Percentiles rank a stretch among this genome's conserved stretches.
These are phyloP conservation scores for Morella rubra DNA, from an alignment of 306 rosid genomes.

Conservation along the genomic window DNA sequence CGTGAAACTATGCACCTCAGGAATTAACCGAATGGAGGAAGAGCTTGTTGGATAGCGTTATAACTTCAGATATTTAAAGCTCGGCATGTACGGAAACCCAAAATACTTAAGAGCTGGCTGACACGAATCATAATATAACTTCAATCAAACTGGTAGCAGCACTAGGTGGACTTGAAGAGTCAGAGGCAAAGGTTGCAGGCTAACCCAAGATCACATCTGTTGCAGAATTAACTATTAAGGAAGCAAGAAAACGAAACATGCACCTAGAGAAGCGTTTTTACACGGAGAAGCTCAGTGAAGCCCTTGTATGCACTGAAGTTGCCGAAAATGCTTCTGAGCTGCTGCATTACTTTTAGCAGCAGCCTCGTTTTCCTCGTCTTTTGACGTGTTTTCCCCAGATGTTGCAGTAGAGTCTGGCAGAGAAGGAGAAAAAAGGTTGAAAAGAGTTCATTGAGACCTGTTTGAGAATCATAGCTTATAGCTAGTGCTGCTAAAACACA, in stretches of 20 bases:
- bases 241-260: too few species aligned
- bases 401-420: neutral
- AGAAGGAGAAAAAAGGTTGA: conserved; percentile 17
- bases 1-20: neutral
- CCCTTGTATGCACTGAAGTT: conserved; percentile 22
- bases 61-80: neutral
- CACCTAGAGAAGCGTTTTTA: too few species aligned
- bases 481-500: neutral
- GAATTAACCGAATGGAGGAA: neutral
- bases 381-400: neutral
- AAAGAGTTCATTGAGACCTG: conserved; percentile 10
- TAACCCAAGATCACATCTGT: neutral
- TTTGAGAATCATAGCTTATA: conserved; percentile 22
- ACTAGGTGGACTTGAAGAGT: neutral
- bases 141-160: neutral
- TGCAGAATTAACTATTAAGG: neutral
- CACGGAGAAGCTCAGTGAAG: neutral
- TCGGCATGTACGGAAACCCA: neutral
- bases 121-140: too few species aligned
- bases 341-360: conserved; percentile 11
- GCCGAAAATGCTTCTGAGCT: conserved; percentile 36
- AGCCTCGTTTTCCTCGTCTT: neutral
- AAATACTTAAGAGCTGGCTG: too few species aligned
- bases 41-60: neutral
- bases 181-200: neutral